Percentiles rank a stretch among this genome's conserved stretches.
These are phyloP conservation scores for Rhazya stricta DNA, from an alignment of 257 asterid genomes.

Conservation along the genomic window DNA sequence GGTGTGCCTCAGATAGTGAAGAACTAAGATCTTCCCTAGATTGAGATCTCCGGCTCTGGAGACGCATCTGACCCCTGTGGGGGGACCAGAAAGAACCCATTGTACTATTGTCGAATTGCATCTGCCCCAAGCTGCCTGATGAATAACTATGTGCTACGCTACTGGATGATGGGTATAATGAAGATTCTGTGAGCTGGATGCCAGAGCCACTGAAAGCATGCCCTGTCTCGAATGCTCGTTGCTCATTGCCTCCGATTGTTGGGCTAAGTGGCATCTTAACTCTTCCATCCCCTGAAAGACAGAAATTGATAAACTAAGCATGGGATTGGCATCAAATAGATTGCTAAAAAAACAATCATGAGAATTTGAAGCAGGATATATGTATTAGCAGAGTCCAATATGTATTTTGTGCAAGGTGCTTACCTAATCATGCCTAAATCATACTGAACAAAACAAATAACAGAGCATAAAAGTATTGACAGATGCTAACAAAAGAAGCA, in stretches of 20 bases:
- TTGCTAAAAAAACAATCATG: not conserved
- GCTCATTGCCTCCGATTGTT: conserved; percentile 50
- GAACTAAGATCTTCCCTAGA: conserved; percentile 85
- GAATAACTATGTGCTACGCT: conserved; percentile 81
- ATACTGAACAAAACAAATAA: not conserved
- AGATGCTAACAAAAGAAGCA: not conserved
- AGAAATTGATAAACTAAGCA: not conserved
- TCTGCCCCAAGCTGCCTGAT: conserved; percentile 79
- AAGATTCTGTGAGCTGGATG: conserved; percentile 51
- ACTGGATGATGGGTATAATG: conserved; percentile 68
- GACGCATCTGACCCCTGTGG: conserved; percentile 59
- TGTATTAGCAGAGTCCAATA: not conserved
- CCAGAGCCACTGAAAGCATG: conserved; percentile 41
- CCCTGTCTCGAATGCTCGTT: conserved; percentile 47
- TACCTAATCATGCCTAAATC: not conserved
- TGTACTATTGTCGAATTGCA: conserved; percentile 53
- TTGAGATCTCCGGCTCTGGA: conserved; percentile 88
- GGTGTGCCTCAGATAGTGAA: conserved; percentile 59
- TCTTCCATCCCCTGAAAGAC: conserved; percentile 67
- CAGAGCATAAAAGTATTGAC: not conserved
- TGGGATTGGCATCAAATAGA: not conserved
- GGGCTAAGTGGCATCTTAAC: conserved; percentile 92
- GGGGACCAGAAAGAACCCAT: conserved; percentile 62
- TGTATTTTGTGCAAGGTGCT: not conserved
- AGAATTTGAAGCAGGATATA: not conserved